Evolutionary conservation across 768 basidiomycete species (phyloP).

Genomic region (Podaxis sp.): DNA sequence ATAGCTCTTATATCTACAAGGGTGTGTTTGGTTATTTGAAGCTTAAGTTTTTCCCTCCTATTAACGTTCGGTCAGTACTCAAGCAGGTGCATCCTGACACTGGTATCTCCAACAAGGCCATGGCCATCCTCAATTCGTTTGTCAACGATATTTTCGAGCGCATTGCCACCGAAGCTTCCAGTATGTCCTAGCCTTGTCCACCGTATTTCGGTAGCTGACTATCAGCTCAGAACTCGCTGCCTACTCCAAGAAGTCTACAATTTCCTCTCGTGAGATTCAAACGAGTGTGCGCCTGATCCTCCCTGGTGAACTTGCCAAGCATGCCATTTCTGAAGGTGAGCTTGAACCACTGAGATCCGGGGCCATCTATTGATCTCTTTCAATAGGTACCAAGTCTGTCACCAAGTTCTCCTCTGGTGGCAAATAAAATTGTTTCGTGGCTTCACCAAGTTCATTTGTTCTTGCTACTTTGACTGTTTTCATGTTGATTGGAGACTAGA

Average conservation of each 20-base stretch:
- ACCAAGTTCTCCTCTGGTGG: constrained; percentile 35
- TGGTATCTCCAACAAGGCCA: constrained; percentile 99
- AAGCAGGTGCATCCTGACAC: constrained; percentile 99
- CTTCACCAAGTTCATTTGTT: not conserved
- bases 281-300: constrained; percentile 96
- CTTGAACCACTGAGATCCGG: constrained; percentile 34
- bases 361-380: constrained; percentile 93
- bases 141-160: constrained; percentile 95
- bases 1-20: constrained; percentile 92
- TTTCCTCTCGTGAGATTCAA: constrained; percentile 98
- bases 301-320: constrained; percentile 97
- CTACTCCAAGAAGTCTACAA: constrained; percentile 98
- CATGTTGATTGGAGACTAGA: constrained; percentile 1
- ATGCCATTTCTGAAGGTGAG: constrained; percentile 93
- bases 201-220: constrained; percentile 11
- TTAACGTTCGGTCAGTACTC: constrained; percentile 53
- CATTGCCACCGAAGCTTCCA: constrained; percentile 89
- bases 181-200: constrained; percentile 39
- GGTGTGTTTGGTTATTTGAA: constrained; percentile 38
- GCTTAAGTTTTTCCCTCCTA: not conserved
- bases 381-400: constrained; percentile 92
- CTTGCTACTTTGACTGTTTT: constrained; percentile 1
- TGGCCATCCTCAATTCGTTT: constrained; percentile 95
- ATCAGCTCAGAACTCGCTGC: constrained; percentile 78
- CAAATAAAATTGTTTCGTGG: constrained; percentile 1